phyloP scores from a whole-genome alignment of 2,329 filamentous ascomycete species.

The Clarireedia hainanense region DNA sequence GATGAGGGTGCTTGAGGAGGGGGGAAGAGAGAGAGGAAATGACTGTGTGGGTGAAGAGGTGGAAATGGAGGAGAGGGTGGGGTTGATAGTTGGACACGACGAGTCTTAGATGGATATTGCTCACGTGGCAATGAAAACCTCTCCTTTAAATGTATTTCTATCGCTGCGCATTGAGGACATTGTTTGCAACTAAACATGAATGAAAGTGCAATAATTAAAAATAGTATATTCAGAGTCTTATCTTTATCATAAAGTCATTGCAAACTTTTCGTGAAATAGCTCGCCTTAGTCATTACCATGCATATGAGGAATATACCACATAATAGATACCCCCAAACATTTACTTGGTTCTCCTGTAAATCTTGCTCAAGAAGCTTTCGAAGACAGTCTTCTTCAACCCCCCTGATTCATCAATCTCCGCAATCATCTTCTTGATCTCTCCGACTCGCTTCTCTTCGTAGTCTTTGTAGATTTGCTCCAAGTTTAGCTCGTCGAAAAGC shows the following conservation, averaged over 20 bases:
- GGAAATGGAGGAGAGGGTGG: neutral
- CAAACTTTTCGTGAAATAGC: neutral
- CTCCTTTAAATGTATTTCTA: neutral
- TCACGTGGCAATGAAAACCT: neutral
- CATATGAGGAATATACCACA: neutral
- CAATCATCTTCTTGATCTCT: conserved; percentile 72
- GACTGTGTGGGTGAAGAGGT: neutral
- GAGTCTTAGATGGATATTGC: neutral
- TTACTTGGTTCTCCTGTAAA: conserved; percentile 97
- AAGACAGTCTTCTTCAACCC: conserved; percentile 89
- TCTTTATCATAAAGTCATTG: neutral
- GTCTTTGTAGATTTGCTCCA: conserved; percentile 75
- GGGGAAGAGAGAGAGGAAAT: neutral
- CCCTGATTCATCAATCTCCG: conserved; percentile 71
- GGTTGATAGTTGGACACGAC: neutral
- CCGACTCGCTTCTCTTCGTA: conserved; percentile 83
- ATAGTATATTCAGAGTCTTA: neutral
- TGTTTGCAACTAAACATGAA: neutral
- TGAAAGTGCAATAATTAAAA: neutral
- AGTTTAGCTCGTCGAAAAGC: conserved; percentile 76
- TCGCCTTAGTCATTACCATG: neutral
- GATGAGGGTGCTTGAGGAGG: neutral
- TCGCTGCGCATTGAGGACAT: neutral
- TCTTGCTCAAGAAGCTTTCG: conserved; percentile 85
- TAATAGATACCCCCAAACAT: conserved; percentile 10